Evolutionary conservation across 2,329 filamentous ascomycete genomes (phyloP), one percentile per base, ranked within the genome.

Genomic region (Saccharata proteae): DNA sequence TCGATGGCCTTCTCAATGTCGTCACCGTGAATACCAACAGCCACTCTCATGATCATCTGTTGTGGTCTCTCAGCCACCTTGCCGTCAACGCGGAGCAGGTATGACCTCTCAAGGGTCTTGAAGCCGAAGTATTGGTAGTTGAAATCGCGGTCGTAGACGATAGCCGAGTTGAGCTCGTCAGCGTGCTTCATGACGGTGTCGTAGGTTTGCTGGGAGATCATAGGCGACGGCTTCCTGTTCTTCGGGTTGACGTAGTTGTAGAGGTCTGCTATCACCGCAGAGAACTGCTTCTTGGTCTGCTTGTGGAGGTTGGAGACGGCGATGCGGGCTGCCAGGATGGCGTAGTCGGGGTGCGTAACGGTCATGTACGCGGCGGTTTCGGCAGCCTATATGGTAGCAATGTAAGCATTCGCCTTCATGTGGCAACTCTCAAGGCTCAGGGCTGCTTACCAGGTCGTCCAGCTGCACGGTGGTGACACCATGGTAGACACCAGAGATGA

Each of bases 121-220:
- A 98, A 98, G 42, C 90, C 90, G 51, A 98, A 98, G 67, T 93
- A 98, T 67, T 98, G 90, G 69, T 98, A 98, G 73, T 96, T 94
- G 73, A 98, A 98, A 58, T 98, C 90, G 46, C 90, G 81, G 65
- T 98, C 90, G 51, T 96, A 98, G 49, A 98, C 88, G 56, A 98
- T 96, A 49, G 90, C 90, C 25, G 88, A 96, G 69, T 98, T 93
- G 36, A 98, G 73, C 63, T 98, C 90, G 35, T 93, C 90, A 49
- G 84, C 85, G 61, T 98, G 85, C 51, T 80, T 82, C 81, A 93
- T 90, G 43, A 98, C 80, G 40, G 76, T 84, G 48, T 94, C 82
- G 56, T 93, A 93, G 28, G 81, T 92, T 46, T 80, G 68, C 51
- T 88, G 66, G 25, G 88, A 85, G 52, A 98, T 96, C 90, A 98